Evolutionary conservation across 1,284 basidiomycete species (phyloP).

Genomic region (Ceratobasidium sp.): DNA sequence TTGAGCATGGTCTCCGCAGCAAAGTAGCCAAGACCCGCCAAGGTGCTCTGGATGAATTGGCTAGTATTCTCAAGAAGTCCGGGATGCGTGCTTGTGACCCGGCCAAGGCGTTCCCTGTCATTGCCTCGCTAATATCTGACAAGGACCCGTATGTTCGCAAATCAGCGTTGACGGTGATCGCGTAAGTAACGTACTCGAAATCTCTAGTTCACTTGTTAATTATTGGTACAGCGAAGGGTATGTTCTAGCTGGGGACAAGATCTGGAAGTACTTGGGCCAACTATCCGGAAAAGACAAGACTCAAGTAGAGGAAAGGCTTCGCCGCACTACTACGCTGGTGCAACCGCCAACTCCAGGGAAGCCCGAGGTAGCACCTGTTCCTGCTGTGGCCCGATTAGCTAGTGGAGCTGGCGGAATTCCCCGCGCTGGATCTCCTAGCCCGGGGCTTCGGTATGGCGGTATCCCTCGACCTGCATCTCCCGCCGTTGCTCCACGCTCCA

Average conservation of each 20-base stretch:
- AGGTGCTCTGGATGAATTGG: slow-evolving; percentile 83
- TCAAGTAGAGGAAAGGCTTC: slow-evolving; percentile 87
- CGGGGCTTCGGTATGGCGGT: slow-evolving; percentile 47
- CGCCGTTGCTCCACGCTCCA: slow-evolving; percentile 42
- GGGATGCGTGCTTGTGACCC: slow-evolving; percentile 84
- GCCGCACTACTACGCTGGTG: slow-evolving; percentile 71
- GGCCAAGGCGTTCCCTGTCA: slow-evolving; percentile 75
- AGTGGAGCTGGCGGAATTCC: slow-evolving; percentile 56
- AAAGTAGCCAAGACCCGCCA: slow-evolving; percentile 92
- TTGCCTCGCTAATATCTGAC: slow-evolving; percentile 85
- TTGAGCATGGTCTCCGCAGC: slow-evolving; percentile 84
- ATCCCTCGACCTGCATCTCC: slow-evolving; percentile 44
- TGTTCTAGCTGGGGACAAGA: slow-evolving; percentile 80
- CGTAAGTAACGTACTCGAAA: slow-evolving; percentile 56
- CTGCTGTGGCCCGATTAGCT: slow-evolving; percentile 60
- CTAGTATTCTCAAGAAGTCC: slow-evolving; percentile 76
- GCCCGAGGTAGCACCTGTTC: slow-evolving; percentile 39
- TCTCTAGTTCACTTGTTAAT: slow-evolving; percentile 39
- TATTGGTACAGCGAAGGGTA: slow-evolving; percentile 72
- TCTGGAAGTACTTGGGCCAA: slow-evolving; percentile 79
- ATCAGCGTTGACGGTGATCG: slow-evolving; percentile 76
- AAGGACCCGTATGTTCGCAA: slow-evolving; percentile 87
- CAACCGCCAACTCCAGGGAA: slow-evolving; percentile 43
- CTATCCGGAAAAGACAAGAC: slow-evolving; percentile 87
- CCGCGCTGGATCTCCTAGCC: slow-evolving; percentile 65